A percentile compares a stretch with the other conserved stretches of the same genome.
phyloP scores from a whole-genome alignment of 1,284 basidiomycete genomes.

The Pseudozyma sp. region DNA sequence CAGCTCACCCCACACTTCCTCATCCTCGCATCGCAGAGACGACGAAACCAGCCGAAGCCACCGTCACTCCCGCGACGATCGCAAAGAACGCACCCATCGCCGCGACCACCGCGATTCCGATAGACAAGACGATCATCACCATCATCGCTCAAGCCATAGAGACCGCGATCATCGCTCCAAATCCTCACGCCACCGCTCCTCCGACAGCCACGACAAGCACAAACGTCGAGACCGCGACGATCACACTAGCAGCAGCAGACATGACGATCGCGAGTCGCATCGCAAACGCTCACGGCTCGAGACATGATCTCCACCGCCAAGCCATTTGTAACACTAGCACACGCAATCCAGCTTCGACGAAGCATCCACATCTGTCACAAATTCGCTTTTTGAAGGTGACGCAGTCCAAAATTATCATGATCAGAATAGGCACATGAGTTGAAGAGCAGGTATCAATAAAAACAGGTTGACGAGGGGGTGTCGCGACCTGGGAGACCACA shows the following conservation, averaged over 20 bases:
- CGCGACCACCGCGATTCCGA: constrained; percentile 3
- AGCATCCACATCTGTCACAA: not conserved
- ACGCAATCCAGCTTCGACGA: too few relatives aligned
- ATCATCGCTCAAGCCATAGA: constrained; percentile 4
- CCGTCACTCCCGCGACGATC: not conserved
- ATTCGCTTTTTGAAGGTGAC: not conserved
- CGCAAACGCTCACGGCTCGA: constrained; percentile 30
- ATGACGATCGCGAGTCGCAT: constrained; percentile 9
- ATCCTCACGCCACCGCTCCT: constrained; percentile 11
- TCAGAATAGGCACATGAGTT: not conserved
- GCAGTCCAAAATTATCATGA: constrained; percentile 1
- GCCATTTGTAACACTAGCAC: constrained; percentile 9
- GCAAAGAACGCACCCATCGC: constrained; percentile 1
- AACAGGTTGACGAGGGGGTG: not conserved
- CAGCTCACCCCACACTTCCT: not conserved
- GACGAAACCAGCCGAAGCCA: constrained; percentile 5
- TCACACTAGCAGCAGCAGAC: not conserved
- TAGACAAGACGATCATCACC: too few relatives aligned
- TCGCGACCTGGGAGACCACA: too few relatives aligned
- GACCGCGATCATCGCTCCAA: constrained; percentile 6
- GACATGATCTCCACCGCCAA: constrained; percentile 1
- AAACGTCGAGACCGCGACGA: constrained; percentile 4
- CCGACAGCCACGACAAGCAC: constrained; percentile 11
- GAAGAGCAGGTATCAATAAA: constrained; percentile 17
- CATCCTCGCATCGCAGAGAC: constrained; percentile 15